These are phyloP conservation scores for Isabelozyma gotoi DNA, from an alignment of 805 yeast genomes.

Conservation along the genomic window DNA sequence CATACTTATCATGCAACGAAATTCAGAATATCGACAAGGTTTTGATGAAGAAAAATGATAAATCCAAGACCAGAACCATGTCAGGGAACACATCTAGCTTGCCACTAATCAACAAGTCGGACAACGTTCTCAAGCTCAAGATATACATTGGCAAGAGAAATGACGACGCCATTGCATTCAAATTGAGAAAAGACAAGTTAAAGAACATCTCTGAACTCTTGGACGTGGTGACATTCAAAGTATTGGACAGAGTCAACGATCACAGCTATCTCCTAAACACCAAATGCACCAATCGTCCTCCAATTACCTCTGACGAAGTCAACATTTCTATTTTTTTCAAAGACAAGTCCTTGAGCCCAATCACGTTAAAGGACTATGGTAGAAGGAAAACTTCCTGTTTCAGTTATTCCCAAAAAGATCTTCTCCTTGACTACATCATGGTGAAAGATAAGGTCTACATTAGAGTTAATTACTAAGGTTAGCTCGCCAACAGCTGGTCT, in stretches of 20 bases:
- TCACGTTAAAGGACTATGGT: constrained; percentile 11
- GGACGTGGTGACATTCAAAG: constrained; percentile 13
- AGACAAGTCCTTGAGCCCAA: constrained; percentile 15
- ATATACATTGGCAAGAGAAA: constrained; percentile 9
- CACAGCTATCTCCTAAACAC: not conserved
- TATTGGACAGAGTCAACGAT: constrained; percentile 10
- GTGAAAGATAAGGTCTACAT: constrained; percentile 19
- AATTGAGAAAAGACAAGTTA: constrained; percentile 15
- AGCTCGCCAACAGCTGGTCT: not conserved
- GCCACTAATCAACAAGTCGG: not conserved
- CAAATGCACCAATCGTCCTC: constrained; percentile 1
- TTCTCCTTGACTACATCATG: constrained; percentile 22
- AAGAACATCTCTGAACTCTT: constrained; percentile 14
- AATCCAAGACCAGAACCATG: not conserved
- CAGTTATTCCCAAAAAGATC: constrained; percentile 5
- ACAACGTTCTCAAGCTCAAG: constrained; percentile 12
- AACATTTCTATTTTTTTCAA: constrained; percentile 15
- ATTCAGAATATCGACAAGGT: not conserved
- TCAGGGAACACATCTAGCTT: not conserved
- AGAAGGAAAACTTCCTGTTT: not conserved
- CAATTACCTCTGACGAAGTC: constrained; percentile 11
- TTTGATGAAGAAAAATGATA: not conserved
- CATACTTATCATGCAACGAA: no score
- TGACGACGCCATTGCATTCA: constrained; percentile 18
- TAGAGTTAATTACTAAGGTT: constrained; percentile 11